Conservation (phyloP, 768 basidiomycete genomes). For the Xerocomellus intermedius region DNA sequence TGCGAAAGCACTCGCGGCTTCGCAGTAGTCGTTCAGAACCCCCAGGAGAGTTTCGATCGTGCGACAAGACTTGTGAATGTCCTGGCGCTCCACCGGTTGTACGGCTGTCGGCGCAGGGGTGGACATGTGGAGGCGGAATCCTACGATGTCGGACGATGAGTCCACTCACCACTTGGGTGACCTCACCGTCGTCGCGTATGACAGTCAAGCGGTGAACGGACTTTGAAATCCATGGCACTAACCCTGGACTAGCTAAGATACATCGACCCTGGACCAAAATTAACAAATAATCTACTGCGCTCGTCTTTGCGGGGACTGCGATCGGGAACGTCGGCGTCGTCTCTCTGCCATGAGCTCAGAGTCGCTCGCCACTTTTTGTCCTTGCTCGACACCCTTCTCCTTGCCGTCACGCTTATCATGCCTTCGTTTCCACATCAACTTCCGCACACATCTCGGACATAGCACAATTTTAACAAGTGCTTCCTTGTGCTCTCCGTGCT, state of each 20-base stretch:
- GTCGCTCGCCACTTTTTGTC: no score
- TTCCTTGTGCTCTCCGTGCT: constrained; percentile 69
- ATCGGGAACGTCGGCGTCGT: constrained; percentile 26
- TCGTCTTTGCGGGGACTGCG: constrained; percentile 27
- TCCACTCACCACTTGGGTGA: neutral
- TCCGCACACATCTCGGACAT: constrained; percentile 74
- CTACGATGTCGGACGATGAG: neutral
- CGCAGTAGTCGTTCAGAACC: constrained; percentile 72
- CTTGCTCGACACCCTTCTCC: neutral
- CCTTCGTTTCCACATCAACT: constrained; percentile 82
- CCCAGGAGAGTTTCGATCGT: constrained; percentile 66
- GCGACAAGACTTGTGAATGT: constrained; percentile 81
- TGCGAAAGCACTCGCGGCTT: constrained; percentile 61
- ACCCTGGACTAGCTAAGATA: no score
- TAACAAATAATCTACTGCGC: neutral
- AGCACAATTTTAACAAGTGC: constrained; percentile 91
- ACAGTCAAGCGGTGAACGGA: constrained; percentile 12
- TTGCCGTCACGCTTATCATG: constrained; percentile 50
- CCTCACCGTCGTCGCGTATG: neutral
- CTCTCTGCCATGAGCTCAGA: neutral
- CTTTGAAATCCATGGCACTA: constrained; percentile 16
- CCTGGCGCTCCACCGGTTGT: constrained; percentile 56
- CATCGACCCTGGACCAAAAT: no score
- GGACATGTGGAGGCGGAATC: constrained; percentile 10
- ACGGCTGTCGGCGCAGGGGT: constrained; percentile 2